Base-by-base conservation (phyloP, 2,329 filamentous ascomycete species). In the Xylaria sp. region DNA sequence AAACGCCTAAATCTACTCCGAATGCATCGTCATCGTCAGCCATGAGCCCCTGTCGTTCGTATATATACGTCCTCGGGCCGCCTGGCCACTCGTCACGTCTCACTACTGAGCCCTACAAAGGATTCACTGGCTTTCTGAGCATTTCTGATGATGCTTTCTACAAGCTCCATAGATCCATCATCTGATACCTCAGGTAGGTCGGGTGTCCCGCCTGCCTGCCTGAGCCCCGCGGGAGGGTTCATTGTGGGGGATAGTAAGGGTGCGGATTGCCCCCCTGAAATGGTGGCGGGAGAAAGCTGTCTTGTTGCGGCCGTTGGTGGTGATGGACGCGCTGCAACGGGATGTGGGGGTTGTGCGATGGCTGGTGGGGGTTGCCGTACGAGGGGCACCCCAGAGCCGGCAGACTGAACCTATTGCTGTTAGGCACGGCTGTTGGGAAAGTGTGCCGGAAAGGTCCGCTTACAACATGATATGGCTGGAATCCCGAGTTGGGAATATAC, bases 91-190 rank as follows among this genome's bases (percentile, higher is more conserved):
- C 31, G n/a, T 43, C 21, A 54, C 9, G 4, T 21, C 13, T 11
- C 17, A 13, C 27, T 17, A 35, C 23, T 8, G n/a, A n/a, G 25
- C 21, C 40, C 37, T 10, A 27, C 21, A 54, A 61, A 67, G 6
- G 58, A 63, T 17, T 65, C 68, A 54, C 73, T 74, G n/a, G 72
- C 73, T 54, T 66, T 68, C 25, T 71, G 69, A n/a, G 73, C 73
- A 62, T 73, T 72, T 47, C 65, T 64, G 37, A 75, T 74, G 19
- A 75, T 75, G 47, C 70, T 72, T 57, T 75, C 73, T 3, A 75
- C 72, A 46, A 75, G 64, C 48, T 73, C 72, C 68, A 73, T 71
- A 15, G 73, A 75, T 27, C 71, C 73, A 33, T 70, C 73, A 33
- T 71, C 70, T 13, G 72, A 72, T 21, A 74, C 73, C 48, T 75